phyloP scores from a whole-genome alignment of 805 yeast species.

The Cyberlindnera americana region DNA sequence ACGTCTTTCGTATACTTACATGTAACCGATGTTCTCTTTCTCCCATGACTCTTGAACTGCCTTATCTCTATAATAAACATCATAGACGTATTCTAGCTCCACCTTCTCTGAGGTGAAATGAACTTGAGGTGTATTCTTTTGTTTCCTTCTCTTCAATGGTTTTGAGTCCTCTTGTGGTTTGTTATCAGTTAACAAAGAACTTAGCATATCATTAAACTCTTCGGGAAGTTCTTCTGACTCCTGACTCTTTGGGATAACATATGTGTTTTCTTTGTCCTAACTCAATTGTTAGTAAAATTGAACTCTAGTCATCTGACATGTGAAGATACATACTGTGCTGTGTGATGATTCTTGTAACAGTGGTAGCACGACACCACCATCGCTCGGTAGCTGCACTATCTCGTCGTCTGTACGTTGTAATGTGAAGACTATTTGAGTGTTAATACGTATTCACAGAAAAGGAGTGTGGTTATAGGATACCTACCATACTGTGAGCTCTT shows the following conservation, averaged over 20 bases:
- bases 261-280: conserved; percentile 27
- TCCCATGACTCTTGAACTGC: conserved; percentile 51
- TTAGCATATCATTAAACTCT: conserved; percentile 73
- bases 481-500: conserved; percentile 30
- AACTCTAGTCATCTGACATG: no score
- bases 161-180: conserved; percentile 16
- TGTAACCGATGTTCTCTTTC: conserved; percentile 34
- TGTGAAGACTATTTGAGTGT: conserved; percentile 35
- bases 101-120: conserved; percentile 25
- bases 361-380: conserved; percentile 18
- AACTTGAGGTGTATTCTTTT: conserved; percentile 19
- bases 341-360: conserved; percentile 25
- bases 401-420: conserved; percentile 45
- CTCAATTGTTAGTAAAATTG: no score
- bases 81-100: conserved; percentile 81
- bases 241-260: conserved; percentile 24
- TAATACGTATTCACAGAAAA: no score
- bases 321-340: conserved; percentile 9
- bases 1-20: no score
- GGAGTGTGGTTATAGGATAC: no score
- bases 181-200: conserved; percentile 47
- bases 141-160: conserved; percentile 26
- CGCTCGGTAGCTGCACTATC: conserved; percentile 17
- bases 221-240: conserved; percentile 42
- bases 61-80: conserved; percentile 71